A percentile compares a stretch with the other conserved stretches of the same genome.
Conservation (phyloP, 805 yeast genomes). For the Candida sanyiensis region DNA sequence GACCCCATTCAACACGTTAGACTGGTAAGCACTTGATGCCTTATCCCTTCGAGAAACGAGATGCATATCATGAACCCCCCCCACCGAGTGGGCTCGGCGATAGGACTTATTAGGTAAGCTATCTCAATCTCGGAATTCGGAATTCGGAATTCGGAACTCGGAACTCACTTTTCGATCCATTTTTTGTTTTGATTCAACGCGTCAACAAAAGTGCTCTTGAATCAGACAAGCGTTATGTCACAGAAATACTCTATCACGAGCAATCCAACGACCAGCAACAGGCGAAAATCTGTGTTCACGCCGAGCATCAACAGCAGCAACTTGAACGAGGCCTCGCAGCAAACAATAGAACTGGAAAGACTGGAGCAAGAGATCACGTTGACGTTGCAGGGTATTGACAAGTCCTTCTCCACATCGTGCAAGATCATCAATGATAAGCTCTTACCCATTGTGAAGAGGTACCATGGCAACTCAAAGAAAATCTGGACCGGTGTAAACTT, state of each 20-base stretch:
- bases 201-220: background rate
- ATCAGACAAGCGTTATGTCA: conserved; percentile 12
- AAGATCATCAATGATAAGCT: conserved; percentile 60
- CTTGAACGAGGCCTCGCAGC: conserved; percentile 20
- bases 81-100: no score
- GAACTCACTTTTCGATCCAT: no score
- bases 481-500: conserved; percentile 65
- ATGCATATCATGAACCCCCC: no score
- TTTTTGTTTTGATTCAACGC: background rate
- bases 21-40: no score
- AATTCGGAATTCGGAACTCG: no score
- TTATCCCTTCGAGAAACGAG: no score
- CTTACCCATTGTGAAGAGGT: conserved; percentile 60
- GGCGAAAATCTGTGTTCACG: conserved; percentile 25
- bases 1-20: no score
- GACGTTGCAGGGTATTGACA: conserved; percentile 72
- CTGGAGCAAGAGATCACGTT: conserved; percentile 77
- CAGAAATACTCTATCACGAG: conserved; percentile 18
- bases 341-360: conserved; percentile 43
- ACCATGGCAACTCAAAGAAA: conserved; percentile 49
- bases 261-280: conserved; percentile 10
- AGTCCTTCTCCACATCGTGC: conserved; percentile 63
- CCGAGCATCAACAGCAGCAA: conserved; percentile 16
- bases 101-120: no score
- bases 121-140: no score